These are phyloP conservation scores for Termitomyces sp. DNA, from an alignment of 768 basidiomycete genomes.

Conservation along the genomic window DNA sequence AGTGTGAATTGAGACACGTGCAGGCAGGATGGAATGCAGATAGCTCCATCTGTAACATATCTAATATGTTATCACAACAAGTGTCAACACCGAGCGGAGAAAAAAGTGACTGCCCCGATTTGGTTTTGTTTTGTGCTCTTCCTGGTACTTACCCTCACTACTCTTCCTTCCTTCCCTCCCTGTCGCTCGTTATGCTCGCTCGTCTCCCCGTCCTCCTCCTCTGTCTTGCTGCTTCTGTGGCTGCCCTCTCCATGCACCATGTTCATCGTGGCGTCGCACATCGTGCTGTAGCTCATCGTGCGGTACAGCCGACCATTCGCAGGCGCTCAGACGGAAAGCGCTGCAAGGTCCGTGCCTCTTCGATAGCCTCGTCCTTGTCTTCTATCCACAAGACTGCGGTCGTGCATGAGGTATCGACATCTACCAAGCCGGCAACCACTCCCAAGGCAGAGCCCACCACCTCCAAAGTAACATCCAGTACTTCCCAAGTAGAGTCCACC, in stretches of 20 bases:
- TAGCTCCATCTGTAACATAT: neutral
- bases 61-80: slow-evolving; percentile 1
- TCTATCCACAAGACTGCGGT: slow-evolving; percentile 10
- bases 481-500: slow-evolving; percentile 11
- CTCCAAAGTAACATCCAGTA: slow-evolving; percentile 15
- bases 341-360: slow-evolving; percentile 29
- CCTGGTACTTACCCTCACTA: neutral
- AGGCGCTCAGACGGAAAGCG: slow-evolving; percentile 28
- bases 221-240: slow-evolving; percentile 29
- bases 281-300: slow-evolving; percentile 28
- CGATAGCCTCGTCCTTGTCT: slow-evolving; percentile 15
- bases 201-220: slow-evolving; percentile 13
- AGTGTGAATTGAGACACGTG: slow-evolving; percentile 17
- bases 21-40: too few species aligned
- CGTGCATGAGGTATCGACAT: neutral
- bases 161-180: neutral
- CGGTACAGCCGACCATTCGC: slow-evolving; percentile 16
- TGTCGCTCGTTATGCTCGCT: slow-evolving; percentile 14
- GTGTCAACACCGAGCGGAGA: slow-evolving; percentile 5
- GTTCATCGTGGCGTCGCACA: slow-evolving; percentile 38
- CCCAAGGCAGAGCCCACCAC: slow-evolving; percentile 7
- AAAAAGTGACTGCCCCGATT: neutral
- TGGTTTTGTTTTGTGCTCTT: neutral
- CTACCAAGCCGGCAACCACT: neutral
- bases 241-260: slow-evolving; percentile 37